Evolutionary conservation across 1,139 yeast species (phyloP).

Genomic region (Williopsis jadinii): DNA sequence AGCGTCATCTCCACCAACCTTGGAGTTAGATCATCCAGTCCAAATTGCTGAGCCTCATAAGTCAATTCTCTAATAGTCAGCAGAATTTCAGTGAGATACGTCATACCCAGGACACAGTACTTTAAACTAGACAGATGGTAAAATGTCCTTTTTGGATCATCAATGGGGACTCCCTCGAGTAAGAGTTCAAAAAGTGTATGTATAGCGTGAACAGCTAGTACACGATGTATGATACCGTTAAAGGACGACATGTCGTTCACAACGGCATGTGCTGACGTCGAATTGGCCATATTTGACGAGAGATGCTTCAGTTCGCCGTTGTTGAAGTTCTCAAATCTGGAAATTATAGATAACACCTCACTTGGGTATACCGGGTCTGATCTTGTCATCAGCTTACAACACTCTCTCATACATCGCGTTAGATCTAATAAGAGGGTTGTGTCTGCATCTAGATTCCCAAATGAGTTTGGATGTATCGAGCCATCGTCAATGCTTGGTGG

Average conservation of each 20-base stretch:
- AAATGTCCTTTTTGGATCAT: conserved; percentile 6
- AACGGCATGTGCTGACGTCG: not conserved
- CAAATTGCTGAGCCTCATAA: not conserved
- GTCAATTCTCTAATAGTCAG: conserved; percentile 11
- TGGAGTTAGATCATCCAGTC: conserved; percentile 2
- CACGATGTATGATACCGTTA: conserved; percentile 3
- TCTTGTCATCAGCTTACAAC: conserved; percentile 4
- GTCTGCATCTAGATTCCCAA: not conserved
- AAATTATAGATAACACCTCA: conserved; percentile 10
- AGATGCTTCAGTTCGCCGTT: conserved; percentile 4
- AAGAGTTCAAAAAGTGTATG: conserved; percentile 12
- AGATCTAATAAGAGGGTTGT: conserved; percentile 3
- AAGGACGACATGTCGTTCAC: not conserved
- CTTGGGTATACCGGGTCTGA: conserved; percentile 4
- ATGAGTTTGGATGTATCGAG: conserved; percentile 10
- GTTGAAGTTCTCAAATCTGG: conserved; percentile 11
- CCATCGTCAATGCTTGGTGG: conserved; percentile 21
- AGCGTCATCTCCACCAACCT: conserved; percentile 14
- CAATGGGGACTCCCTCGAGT: not conserved
- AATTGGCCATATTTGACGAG: conserved; percentile 1
- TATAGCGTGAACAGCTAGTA: conserved; percentile 9
- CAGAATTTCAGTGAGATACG: conserved; percentile 16
- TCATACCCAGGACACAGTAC: conserved; percentile 14
- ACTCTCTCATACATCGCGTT: conserved; percentile 8
- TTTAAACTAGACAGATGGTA: conserved; percentile 15